These are phyloP conservation scores for Hymenoscyphus repandus DNA, from an alignment of 2,329 filamentous ascomycete species.

Conservation along the genomic window DNA sequence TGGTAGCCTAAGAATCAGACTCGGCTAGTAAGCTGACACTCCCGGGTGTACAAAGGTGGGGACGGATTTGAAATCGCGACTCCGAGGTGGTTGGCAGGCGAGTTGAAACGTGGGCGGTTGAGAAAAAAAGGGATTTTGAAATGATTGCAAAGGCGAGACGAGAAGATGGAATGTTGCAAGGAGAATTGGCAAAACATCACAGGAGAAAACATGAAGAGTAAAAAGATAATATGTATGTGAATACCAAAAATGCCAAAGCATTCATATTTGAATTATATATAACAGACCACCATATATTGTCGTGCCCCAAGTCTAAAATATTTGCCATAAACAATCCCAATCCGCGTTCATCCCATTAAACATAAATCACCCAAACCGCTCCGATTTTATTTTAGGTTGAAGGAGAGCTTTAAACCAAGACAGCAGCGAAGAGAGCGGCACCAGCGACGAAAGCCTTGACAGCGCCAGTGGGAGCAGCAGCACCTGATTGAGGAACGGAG, in stretches of 20 bases:
- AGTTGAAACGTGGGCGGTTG: too few species aligned
- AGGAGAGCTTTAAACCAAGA: not conserved
- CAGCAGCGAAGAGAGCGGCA: conserved; percentile 2
- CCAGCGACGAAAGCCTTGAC: not conserved
- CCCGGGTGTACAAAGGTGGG: too few species aligned
- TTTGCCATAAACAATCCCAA: not conserved
- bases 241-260: not conserved
- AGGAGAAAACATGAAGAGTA: too few species aligned
- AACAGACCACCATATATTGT: not conserved
- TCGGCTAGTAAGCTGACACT: too few species aligned
- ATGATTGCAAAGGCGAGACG: too few species aligned
- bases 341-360: not conserved
- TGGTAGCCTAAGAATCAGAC: too few species aligned
- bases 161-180: too few species aligned
- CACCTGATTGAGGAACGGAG: not conserved
- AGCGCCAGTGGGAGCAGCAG: not conserved
- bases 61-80: too few species aligned
- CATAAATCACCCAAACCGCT: not conserved
- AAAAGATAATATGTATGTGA: not conserved
- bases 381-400: not conserved
- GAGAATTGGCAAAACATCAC: too few species aligned
- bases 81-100: too few species aligned
- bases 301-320: not conserved
- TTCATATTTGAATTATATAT: not conserved
- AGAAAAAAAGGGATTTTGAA: too few species aligned